A percentile compares a stretch with the other conserved stretches of the same genome.
Evolutionary conservation across 371 early-diverging fungal genomes (phyloP).

Genomic region (Circinella minor): DNA sequence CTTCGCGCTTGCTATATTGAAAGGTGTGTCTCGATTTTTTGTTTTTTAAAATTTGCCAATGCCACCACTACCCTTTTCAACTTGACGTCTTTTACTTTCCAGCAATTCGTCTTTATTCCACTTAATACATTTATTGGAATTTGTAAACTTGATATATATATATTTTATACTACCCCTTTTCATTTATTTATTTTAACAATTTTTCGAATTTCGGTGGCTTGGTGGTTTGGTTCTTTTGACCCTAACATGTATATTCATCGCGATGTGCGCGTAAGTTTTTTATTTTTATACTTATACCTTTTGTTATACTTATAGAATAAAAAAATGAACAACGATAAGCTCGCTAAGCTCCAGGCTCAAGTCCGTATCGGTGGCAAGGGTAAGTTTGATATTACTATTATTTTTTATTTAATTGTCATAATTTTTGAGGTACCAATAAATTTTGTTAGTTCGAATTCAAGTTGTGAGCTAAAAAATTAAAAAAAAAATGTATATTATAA

Average conservation of each 20-base stretch:
- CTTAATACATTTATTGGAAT: neutral
- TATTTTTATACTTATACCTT: neutral
- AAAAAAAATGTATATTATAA: neutral
- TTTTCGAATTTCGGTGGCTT: neutral
- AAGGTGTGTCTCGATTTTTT: constrained; percentile 1
- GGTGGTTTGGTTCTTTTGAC: neutral
- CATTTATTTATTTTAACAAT: neutral
- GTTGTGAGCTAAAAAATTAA: too few species aligned
- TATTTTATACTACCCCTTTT: neutral
- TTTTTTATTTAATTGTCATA: too few species aligned
- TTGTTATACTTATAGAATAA: neutral
- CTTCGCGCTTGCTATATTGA: constrained; percentile 8
- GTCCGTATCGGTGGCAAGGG: constrained; percentile 95
- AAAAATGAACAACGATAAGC: constrained; percentile 93
- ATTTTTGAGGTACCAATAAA: too few species aligned
- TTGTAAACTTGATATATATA: neutral
- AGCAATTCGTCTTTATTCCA: neutral
- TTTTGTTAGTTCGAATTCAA: too few species aligned
- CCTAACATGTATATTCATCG: neutral
- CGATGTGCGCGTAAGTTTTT: constrained; percentile 4
- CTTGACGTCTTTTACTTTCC: neutral
- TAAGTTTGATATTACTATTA: constrained; percentile 17
- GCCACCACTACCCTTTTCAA: neutral
- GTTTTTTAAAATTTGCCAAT: neutral
- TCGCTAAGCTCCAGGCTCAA: constrained; percentile 90